Percentiles rank a stretch among this genome's conserved stretches.
Evolutionary conservation across 345 rosid species (phyloP).

Genomic region (Gossypium turneri): DNA sequence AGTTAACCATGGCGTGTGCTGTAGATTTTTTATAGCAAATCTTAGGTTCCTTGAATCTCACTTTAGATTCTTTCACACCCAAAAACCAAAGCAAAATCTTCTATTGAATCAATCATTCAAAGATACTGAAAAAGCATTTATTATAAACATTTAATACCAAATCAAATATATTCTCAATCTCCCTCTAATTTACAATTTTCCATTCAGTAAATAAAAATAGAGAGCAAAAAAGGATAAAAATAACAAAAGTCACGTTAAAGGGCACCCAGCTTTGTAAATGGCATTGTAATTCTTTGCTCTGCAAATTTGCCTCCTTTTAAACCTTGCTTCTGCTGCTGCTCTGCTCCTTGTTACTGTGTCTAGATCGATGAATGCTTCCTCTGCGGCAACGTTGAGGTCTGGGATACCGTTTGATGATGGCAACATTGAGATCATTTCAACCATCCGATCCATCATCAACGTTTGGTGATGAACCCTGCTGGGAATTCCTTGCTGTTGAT

Average conservation of each 20-base stretch:
- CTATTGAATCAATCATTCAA: background rate
- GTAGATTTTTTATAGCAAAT: too few relatives aligned
- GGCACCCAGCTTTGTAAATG: background rate
- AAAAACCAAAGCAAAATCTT: background rate
- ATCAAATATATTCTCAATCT: background rate
- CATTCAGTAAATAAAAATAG: background rate
- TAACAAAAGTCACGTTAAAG: background rate
- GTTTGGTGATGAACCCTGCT: slow-evolving; percentile 5
- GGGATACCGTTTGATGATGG: background rate
- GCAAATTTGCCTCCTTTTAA: slow-evolving; percentile 31
- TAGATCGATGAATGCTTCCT: background rate
- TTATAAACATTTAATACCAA: background rate
- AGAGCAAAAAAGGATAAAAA: background rate
- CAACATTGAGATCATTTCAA: background rate
- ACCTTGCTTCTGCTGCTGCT: slow-evolving; percentile 36
- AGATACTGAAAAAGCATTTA: background rate
- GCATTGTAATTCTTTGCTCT: slow-evolving; percentile 18
- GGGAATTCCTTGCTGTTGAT: background rate
- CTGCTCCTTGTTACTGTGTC: background rate
- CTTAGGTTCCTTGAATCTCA: too few relatives aligned
- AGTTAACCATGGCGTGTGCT: too few relatives aligned
- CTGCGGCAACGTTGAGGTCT: slow-evolving; percentile 24
- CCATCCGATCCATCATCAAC: slow-evolving; percentile 9
- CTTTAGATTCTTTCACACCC: too few relatives aligned
- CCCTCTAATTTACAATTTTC: background rate